Evolutionary conservation across 805 yeast species (phyloP), one percentile per base, ranked within the genome.

Genomic region (Suhomyces tanzawaensis): DNA sequence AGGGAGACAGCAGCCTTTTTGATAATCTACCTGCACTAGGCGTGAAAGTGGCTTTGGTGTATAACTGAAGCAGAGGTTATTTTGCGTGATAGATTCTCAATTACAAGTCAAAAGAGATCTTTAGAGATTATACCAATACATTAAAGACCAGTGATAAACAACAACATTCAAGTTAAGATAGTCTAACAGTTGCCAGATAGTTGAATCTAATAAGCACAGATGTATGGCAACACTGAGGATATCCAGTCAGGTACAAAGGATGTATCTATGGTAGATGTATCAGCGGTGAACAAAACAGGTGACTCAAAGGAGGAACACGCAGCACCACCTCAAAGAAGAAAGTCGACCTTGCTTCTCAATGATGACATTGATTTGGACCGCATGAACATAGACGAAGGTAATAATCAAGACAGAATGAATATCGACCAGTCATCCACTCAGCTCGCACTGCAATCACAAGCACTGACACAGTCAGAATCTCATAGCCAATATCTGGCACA

Each of bases 291-390:
- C 32, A 45, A 46, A 21, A 35, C 24, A 16, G 46, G 40, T 24
- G 27, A 24, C 5, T 5, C 5, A 12, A n/a, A 24, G 14, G 13
- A 24, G n/a, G 27, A 24, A 8, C 6, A 7, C n/a, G 19, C 34
- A 34, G 32, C 37, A 3, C 36, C 36, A 12, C 73, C 74, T 1
- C 41, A 44, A 7, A 71, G 86, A 49, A 70, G 88, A 46, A 82
- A 81, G 58, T 81, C 90, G 2, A 84, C 93, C 0, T 50, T 85
- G 37, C 78, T 85, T 12, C 71, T 86, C 28, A 77, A 82, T 1
- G 89, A 82, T 42, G 91, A 84, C 25, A 69, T 70, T 30, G 85
- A 79, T 24, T 64, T 65, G 45, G 82, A 77, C 36, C 72, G 66
- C 41, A 64, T 71, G 52, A 74, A 73, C 42, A 60, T 71, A 29